A percentile compares a stretch with the other conserved stretches of the same genome.
Evolutionary conservation across 164 flowering plant genomes (phyloP).

Genomic region (Tetracentron sinense): DNA sequence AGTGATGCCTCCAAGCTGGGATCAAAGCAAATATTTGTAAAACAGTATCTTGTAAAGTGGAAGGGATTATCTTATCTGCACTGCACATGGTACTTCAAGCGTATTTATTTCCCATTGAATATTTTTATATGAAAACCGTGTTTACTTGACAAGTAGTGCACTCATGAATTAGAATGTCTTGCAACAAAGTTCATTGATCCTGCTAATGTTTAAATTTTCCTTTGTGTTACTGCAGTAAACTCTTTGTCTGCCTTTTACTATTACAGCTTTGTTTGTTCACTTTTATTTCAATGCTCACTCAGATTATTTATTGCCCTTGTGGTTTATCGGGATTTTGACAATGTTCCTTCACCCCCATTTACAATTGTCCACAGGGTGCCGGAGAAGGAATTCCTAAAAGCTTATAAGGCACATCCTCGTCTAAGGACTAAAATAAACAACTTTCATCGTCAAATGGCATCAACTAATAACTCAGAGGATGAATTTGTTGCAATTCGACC

Average conservation of each 20-base stretch:
- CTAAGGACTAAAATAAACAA: constrained; percentile 79
- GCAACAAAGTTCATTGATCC: neutral
- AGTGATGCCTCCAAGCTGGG: constrained; percentile 75
- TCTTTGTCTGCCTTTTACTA: neutral
- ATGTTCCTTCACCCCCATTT: neutral
- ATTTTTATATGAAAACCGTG: neutral
- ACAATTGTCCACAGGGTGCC: constrained; percentile 62
- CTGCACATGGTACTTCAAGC: constrained; percentile 83
- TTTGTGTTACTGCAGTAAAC: neutral
- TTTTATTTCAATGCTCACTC: neutral
- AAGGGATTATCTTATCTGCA: constrained; percentile 94
- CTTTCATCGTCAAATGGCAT: constrained; percentile 67
- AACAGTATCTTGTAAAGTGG: constrained; percentile 98
- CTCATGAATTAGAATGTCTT: neutral
- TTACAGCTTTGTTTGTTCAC: neutral
- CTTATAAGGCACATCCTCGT: constrained; percentile 81
- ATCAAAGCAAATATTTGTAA: constrained; percentile 83
- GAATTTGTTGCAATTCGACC: constrained; percentile 88
- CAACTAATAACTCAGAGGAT: constrained; percentile 62
- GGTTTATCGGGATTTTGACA: neutral
- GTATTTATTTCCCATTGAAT: neutral
- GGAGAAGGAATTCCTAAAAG: constrained; percentile 84
- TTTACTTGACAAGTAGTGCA: neutral
- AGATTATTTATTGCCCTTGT: neutral
- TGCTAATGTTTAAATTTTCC: neutral